phyloP scores from a whole-genome alignment of 2,329 filamentous ascomycete species.

The Aspergillus ustus region DNA sequence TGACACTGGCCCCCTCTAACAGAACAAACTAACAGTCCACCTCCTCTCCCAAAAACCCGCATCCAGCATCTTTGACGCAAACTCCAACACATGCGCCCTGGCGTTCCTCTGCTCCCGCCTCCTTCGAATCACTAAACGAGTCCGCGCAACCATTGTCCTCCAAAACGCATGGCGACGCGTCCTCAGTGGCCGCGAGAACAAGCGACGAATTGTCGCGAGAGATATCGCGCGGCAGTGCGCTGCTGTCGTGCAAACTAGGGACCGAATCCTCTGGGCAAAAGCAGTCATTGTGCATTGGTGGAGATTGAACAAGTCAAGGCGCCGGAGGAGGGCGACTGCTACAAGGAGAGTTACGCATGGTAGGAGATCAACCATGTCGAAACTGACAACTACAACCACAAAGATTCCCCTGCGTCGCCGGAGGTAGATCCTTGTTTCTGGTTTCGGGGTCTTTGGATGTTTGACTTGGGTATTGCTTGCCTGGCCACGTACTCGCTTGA shows the following conservation, averaged over 20 bases:
- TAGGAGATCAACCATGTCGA: not conserved
- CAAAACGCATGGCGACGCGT: constrained; percentile 56
- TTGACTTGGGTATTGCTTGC: not conserved
- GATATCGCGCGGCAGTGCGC: constrained; percentile 47
- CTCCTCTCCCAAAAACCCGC: constrained; percentile 46
- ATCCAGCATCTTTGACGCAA: constrained; percentile 58
- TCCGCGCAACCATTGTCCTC: constrained; percentile 57
- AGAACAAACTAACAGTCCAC: constrained; percentile 41
- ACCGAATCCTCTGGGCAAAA: constrained; percentile 48
- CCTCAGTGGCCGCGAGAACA: constrained; percentile 22
- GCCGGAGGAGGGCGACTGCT: constrained; percentile 12
- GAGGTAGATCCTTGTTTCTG: not conserved
- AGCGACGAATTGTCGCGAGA: constrained; percentile 29
- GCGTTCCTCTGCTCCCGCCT: constrained; percentile 65
- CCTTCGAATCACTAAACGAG: constrained; percentile 54
- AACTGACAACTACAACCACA: not conserved
- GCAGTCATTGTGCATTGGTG: constrained; percentile 41
- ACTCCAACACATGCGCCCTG: constrained; percentile 61
- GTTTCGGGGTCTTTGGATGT: not conserved
- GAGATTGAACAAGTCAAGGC: constrained; percentile 29
- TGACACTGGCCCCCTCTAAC: constrained; percentile 5
- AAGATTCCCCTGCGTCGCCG: not conserved
- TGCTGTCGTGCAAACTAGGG: constrained; percentile 50
- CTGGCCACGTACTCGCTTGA: not conserved
- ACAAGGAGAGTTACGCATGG: not conserved